Evolutionary conservation across 108 stramenopile genomes (phyloP), one percentile per base, ranked within the genome.

Genomic region (Nitzschia sp.): DNA sequence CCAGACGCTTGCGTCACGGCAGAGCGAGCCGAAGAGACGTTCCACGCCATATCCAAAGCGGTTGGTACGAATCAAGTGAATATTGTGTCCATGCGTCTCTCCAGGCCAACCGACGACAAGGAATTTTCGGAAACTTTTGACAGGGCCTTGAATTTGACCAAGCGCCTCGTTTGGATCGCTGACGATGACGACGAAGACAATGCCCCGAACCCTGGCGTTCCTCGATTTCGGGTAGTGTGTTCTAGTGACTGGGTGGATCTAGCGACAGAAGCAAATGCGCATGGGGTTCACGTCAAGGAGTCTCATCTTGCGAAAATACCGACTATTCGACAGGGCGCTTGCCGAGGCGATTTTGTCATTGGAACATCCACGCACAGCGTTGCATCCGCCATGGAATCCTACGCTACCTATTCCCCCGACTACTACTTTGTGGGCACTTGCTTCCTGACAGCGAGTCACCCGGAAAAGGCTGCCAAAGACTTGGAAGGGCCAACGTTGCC

Each of bases 361-460:
- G 92, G 92, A 35, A 90, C 87, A n/a, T 90, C 89, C 8, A 70
- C 84, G 5, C 92, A 93, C 67, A 80, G 81, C 33, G 33, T 86
- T 23, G 62, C 70, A 60, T 88, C 87, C 19, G 92, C 89, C n/a
- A 11, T 79, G 24, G 28, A 42, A 32, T 66, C 65, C 9, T 65
- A 46, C 28, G 62, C 77, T 17, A 65, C 59, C 54, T 36, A 54
- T 49, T 65, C 62, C 8, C 84, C 86, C 2, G 75, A 93, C 71
- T 93, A 93, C 51, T 80, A 90, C 18, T 90, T 93, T 65, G 89
- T 89, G 26, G 92, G 92, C 46, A 93, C 92, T 17, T 93, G 92
- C 49, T 93, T 88, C 57, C 51, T 68, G 23, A 89, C 89, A 18
- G 64, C 67, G 47, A 81, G 83, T 48, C 92, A 93, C 65, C 92